A percentile compares a stretch with the other conserved stretches of the same genome.
These are phyloP conservation scores for Claviceps sp. DNA, from an alignment of 2,329 filamentous ascomycete genomes.

Conservation along the genomic window DNA sequence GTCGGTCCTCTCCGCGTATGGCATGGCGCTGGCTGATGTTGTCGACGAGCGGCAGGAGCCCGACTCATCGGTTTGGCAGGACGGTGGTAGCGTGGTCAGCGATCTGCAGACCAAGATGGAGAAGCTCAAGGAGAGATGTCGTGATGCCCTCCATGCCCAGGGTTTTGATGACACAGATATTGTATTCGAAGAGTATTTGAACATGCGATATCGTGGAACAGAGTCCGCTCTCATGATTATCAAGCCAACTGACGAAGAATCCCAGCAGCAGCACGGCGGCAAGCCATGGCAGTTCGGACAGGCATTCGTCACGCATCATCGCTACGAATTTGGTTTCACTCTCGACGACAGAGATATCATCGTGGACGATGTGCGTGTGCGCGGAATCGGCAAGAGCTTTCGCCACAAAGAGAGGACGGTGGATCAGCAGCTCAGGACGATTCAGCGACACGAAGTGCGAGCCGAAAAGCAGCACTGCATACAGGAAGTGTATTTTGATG, in stretches of 20 bases:
- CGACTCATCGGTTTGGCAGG: constrained; percentile 48
- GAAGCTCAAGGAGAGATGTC: constrained; percentile 65
- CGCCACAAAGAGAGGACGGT: constrained; percentile 68
- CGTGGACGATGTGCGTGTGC: constrained; percentile 75
- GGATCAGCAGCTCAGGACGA: constrained; percentile 64
- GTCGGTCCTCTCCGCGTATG: constrained; percentile 31
- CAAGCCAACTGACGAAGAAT: constrained; percentile 53
- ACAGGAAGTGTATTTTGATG: constrained; percentile 71
- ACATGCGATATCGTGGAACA: constrained; percentile 83
- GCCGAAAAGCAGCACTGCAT: constrained; percentile 50
- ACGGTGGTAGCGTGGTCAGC: constrained; percentile 40
- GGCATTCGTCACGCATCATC: constrained; percentile 76
- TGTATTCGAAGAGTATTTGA: constrained; percentile 81
- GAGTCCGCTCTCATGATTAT: constrained; percentile 86
- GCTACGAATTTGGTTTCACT: constrained; percentile 88
- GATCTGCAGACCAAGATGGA: constrained; percentile 62
- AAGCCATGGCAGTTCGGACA: constrained; percentile 71
- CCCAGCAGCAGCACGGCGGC: constrained; percentile 42
- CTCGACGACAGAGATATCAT: constrained; percentile 75
- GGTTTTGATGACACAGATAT: constrained; percentile 66
- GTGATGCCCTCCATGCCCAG: constrained; percentile 54
- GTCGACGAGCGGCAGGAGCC: constrained; percentile 65
- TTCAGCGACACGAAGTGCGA: constrained; percentile 45
- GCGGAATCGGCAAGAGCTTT: constrained; percentile 83
- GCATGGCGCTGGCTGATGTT: constrained; percentile 31